Base-by-base conservation (phyloP, 768 basidiomycete genomes). In the Aureoboletus auriporus region DNA sequence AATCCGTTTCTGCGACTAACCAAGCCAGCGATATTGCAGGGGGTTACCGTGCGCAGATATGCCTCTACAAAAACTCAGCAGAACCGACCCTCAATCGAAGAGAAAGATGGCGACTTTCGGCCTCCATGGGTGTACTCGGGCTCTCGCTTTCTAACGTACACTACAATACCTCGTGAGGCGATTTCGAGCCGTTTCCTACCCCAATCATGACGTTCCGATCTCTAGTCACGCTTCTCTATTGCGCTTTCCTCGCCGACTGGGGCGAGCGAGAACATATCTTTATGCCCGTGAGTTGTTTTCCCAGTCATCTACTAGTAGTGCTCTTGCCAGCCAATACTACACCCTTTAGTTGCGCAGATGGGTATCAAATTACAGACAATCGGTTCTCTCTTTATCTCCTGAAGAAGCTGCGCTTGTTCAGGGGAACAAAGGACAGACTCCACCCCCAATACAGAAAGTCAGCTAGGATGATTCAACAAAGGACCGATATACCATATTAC, bases 231-330 rank as follows among this genome's bases (percentile, higher is more conserved):
- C 60, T 71, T 13, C 34, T 80, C 4, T 87, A 86, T 52, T 74
- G 74, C 3, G 69, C 82, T 17, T 82, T 87, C 60, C 64, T 82
- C 47, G 76, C 78, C 43, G 83, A 87, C 61, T 86, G 79, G 63
- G 84, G 84, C 4, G 79, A 83, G n/a, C 69, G 72, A 40, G 84
- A 87, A 20, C 84, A 87, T 61, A 80, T 85, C 26, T 87, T 84
- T 63, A 76, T 75, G 63, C 79, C 82, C 20, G 84, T 85, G 53
- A 61, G 80, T 72, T 30, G 50, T 36, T 38, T 44, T 38, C 28
- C 37, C 33, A n/a, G 14, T 27, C 35, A 30, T 41, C 17, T 41
- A n/a, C n/a, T n/a, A n/a, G 6, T 6, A 11, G 5, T 16, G 12
- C 14, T 43, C 26, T 23, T n/a, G n/a, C 44, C 42, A 39, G 46